phyloP scores from a whole-genome alignment of 2,329 filamentous ascomycete genomes.

The Tolypocladium inflatum region DNA sequence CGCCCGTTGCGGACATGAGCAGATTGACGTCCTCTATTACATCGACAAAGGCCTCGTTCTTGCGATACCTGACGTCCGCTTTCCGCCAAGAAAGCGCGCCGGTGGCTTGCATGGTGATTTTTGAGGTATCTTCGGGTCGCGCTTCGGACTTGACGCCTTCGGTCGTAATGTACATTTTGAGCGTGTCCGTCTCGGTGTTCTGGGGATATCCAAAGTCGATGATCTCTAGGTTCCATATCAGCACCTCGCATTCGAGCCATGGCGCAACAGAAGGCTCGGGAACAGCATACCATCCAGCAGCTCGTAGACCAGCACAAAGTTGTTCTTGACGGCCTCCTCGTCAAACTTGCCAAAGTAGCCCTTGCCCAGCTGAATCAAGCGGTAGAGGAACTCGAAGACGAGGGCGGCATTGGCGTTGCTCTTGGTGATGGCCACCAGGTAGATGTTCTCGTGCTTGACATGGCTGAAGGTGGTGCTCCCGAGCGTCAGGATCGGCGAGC shows the following conservation, averaged over 20 bases:
- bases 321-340: conserved; percentile 99
- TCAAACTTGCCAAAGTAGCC: conserved; percentile 99
- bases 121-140: conserved; percentile 82
- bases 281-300: conserved; percentile 66
- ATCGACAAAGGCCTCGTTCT: conserved; percentile 98
- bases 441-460: conserved; percentile 99
- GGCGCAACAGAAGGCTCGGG: neutral
- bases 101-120: conserved; percentile 98
- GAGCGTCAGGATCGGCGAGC: conserved; percentile 92
- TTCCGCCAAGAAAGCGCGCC: conserved; percentile 95
- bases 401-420: conserved; percentile 98
- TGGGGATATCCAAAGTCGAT: conserved; percentile 98
- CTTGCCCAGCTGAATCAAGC: conserved; percentile 79
- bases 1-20: conserved; percentile 96
- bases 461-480: conserved; percentile 98
- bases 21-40: conserved; percentile 99
- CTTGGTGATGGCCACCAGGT: conserved; percentile 93
- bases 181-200: conserved; percentile 95
- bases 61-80: conserved; percentile 96
- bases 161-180: conserved; percentile 99
- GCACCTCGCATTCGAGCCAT: too few species aligned
- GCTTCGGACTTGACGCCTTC: conserved; percentile 93
- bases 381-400: conserved; percentile 96
- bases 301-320: conserved; percentile 98
- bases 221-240: conserved; percentile 55